phyloP scores from a whole-genome alignment of 306 rosid genomes.

The Senna tora region DNA sequence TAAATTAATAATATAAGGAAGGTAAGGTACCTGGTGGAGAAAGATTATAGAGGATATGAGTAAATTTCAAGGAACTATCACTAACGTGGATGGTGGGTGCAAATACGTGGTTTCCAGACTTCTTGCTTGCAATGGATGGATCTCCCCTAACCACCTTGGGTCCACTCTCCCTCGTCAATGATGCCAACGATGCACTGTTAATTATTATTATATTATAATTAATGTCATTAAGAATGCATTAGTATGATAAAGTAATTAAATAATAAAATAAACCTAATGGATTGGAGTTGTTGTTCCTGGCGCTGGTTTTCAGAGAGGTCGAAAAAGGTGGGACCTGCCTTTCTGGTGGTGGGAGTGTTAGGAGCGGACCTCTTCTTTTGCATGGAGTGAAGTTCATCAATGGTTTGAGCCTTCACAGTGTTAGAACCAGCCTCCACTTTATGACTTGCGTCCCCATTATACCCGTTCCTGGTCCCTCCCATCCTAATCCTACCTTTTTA shows the following conservation, averaged over 20 bases:
- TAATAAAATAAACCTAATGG: constrained; percentile 71
- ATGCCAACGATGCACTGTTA: constrained; percentile 93
- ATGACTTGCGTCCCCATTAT: constrained; percentile 37
- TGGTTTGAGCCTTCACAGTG: constrained; percentile 70
- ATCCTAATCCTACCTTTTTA: too few species aligned
- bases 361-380: constrained; percentile 78
- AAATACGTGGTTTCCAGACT: constrained; percentile 40
- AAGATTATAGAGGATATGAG: constrained; percentile 87
- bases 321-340: constrained; percentile 40
- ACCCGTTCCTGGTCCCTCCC: too few species aligned
- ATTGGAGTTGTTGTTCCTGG: constrained; percentile 68
- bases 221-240: too few species aligned
- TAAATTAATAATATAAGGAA: too few species aligned
- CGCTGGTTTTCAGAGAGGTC: constrained; percentile 48
- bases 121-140: constrained; percentile 70
- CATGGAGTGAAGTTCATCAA: constrained; percentile 80
- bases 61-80: constrained; percentile 82
- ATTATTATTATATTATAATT: constrained; percentile 14
- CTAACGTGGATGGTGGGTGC: constrained; percentile 64
- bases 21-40: constrained; percentile 73
- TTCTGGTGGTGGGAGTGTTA: constrained; percentile 56
- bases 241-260: too few species aligned
- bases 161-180: constrained; percentile 85
- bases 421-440: constrained; percentile 62
- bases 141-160: constrained; percentile 89